Percentiles rank a stretch among this genome's conserved stretches.
Conservation (phyloP, 2,329 filamentous ascomycete species). For the Fusarium acutatum region DNA sequence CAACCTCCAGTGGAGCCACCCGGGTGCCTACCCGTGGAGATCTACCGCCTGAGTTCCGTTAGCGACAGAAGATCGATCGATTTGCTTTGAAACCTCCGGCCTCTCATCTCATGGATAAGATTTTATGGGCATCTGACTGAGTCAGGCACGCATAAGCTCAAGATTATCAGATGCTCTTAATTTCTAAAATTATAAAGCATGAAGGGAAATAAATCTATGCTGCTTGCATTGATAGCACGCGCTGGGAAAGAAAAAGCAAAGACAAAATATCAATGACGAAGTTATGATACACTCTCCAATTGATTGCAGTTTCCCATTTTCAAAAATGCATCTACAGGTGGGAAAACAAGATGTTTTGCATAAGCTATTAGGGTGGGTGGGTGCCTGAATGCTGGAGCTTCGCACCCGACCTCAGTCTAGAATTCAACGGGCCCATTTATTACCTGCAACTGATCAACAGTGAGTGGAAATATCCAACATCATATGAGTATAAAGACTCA, state of each 20-base stretch:
- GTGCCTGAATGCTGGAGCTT: background rate
- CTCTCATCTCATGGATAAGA: background rate
- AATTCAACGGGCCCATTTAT: background rate
- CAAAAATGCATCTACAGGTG: background rate
- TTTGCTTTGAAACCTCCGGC: background rate
- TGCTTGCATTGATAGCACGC: too few relatives aligned
- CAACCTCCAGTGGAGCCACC: conserved; percentile 3
- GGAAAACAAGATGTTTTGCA: background rate
- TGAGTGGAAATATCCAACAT: background rate
- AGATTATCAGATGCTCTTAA: background rate
- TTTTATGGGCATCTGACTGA: background rate
- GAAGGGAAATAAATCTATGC: background rate
- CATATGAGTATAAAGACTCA: background rate
- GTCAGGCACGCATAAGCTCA: background rate
- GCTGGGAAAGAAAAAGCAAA: background rate
- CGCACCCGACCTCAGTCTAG: background rate
- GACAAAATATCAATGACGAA: background rate
- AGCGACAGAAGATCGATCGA: conserved; percentile 18
- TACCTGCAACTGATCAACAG: background rate
- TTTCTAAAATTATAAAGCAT: background rate
- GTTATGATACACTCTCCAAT: background rate
- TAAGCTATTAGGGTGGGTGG: background rate
- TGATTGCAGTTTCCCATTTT: background rate
- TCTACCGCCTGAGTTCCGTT: background rate
- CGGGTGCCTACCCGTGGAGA: background rate